Percentiles rank a stretch among this genome's conserved stretches.
Conservation (phyloP, 768 basidiomycete species). For the Coprinopsis strossmayeri region DNA sequence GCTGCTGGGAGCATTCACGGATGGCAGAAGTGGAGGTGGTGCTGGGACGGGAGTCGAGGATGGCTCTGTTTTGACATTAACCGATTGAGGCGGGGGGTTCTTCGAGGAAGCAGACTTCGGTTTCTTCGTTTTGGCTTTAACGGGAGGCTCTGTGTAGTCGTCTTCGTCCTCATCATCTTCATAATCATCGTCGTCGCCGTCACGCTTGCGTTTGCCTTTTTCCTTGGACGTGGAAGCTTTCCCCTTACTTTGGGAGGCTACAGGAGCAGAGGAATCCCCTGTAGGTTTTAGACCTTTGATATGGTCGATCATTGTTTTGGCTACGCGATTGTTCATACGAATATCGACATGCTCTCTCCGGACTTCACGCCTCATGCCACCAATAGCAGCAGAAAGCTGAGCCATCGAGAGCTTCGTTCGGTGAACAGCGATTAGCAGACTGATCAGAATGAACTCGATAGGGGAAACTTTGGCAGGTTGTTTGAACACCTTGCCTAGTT, state of each 20-base stretch:
- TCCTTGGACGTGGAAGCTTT: constrained; percentile 5
- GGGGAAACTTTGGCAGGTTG: constrained; percentile 50
- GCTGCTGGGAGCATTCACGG: constrained; percentile 14
- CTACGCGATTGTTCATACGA: constrained; percentile 53
- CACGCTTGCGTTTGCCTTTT: constrained; percentile 14
- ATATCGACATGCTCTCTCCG: constrained; percentile 55
- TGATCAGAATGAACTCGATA: constrained; percentile 58
- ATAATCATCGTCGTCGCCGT: constrained; percentile 8
- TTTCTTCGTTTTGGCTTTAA: constrained; percentile 9
- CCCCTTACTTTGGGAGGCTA: constrained; percentile 16
- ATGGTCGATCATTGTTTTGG: constrained; percentile 49
- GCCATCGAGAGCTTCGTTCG: constrained; percentile 30
- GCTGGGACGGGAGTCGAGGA: background rate
- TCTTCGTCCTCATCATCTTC: constrained; percentile 14
- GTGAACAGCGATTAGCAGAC: constrained; percentile 46
- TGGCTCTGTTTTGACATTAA: background rate
- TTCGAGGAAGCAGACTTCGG: background rate
- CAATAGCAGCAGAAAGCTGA: constrained; percentile 39
- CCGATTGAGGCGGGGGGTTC: background rate
- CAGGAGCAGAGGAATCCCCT: background rate
- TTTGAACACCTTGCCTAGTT: constrained; percentile 31
- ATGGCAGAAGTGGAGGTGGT: constrained; percentile 2
- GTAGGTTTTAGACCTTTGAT: constrained; percentile 26
- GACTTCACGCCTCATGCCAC: constrained; percentile 49
- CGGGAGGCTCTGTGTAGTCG: constrained; percentile 2